Evolutionary conservation across 2,329 filamentous ascomycete genomes (phyloP), one percentile per base, ranked within the genome.

Genomic region (Colletotrichum graminicola): DNA sequence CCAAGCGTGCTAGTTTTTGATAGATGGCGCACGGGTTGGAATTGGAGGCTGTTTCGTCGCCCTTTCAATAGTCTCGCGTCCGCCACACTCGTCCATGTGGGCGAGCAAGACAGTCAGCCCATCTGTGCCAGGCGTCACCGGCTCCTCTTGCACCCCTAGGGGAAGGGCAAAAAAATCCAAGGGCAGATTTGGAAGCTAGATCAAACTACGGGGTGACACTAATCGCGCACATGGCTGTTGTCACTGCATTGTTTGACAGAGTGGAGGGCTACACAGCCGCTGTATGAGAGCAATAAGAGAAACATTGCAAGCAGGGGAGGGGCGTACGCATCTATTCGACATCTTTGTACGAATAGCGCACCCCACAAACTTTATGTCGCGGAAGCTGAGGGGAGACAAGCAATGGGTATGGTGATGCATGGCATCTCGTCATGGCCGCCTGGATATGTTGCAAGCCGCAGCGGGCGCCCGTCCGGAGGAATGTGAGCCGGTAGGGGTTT

Each of bases 291-390:
- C 67, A 67, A 71, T 49, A 21, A 43, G 16, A 43, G 16, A 10
- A 21, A 16, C 61, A 11, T 55, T 72, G 71, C 67, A 74, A 66
- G 57, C 59, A 73, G 59, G 73, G 71, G 73, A 6, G 18, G 41
- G 41, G 41, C 41, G 41, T 76, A 75, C 76, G 67, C 75, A 73
- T 72, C 72, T 74, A 74, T 74, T 75, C 72, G 71, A 76, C 74
- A 76, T 77, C 76, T 77, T 47, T 65, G 69, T 43, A 21, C 41
- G 41, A 43, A 43, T 21, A 21, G 41, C 18, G 7, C 41, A 21
- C 41, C 16, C 41, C 18, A 52, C 60, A 39, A 69, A 52, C 59
- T 26, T 23, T 8, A 8, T 21, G 41, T 59, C 21, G 18, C 56
- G 29, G 39, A 32, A n/a, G 68, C 39, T 21, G 29, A 43, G 55